Base-by-base conservation (phyloP, 202 grass and related monocot species). In the Zizania palustris region DNA sequence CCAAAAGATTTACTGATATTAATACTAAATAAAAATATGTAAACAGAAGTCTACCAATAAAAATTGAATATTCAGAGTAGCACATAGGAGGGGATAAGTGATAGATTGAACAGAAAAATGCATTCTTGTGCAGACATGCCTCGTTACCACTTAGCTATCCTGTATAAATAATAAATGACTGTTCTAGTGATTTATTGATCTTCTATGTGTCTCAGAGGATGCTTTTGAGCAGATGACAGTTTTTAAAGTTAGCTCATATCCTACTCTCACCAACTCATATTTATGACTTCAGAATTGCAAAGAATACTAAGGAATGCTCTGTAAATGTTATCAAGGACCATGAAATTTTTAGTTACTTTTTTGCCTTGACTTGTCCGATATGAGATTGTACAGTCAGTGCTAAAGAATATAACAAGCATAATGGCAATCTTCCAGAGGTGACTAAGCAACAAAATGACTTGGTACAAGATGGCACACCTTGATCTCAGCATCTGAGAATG, bases 401-500 rank as follows among this genome's bases (percentile, higher is more conserved):
- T 65, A 79, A 6, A 76, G 22, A 84, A 41, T 40, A 70, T 34
- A 44, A 39, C 12, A 57, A 68, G 75, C 28, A 67, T 11, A 20
- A 45, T 51, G 9, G 1, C 10, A 68, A 44, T 45, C 7, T 36
- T 63, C 39, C 8, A 16, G 43, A 5, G 34, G 55, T 33, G 14
- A 56, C 9, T 62, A 51, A 85, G 14, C 18, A 3, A 42, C 19
- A 82, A 69, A 74, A 75, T 65, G 7, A 80, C 20, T 41, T 58
- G 45, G 57, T 49, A 80, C 18, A 43, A 63, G 40, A 79, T 91
- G 33, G 20, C 34, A 18, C 70, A 97, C 95, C 91, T 98, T 98
- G 55, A 98, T 93, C 54, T 98, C 95, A 69, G 65, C 83, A 94
- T 98, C 95, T 18, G 87, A 88, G 82, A 92, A 98, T 45, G 95